phyloP scores from a whole-genome alignment of 2,329 filamentous ascomycete genomes.

The Epichloe brachyelytri region DNA sequence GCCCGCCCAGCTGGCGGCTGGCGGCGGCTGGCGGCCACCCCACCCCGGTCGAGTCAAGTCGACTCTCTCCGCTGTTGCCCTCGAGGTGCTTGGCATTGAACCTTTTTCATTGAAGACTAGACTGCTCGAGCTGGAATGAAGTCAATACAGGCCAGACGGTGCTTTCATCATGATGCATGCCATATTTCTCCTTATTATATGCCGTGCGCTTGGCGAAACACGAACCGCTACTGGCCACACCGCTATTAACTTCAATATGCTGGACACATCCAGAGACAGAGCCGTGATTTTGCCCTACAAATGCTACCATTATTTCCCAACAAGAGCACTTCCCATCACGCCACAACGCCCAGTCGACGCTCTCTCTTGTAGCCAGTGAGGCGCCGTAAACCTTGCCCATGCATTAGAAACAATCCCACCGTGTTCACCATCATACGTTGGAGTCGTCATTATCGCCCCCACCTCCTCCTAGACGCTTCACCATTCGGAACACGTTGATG shows the following conservation, averaged over 20 bases:
- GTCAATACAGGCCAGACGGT: too few species aligned
- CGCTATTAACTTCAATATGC: too few species aligned
- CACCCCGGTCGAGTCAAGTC: neutral
- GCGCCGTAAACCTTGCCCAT: neutral
- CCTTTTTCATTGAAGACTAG: too few species aligned
- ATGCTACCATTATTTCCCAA: neutral
- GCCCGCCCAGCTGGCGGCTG: neutral
- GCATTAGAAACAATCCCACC: neutral
- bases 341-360: neutral
- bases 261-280: too few species aligned
- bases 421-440: neutral
- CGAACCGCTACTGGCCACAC: too few species aligned
- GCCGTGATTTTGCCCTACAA: neutral
- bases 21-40: neutral
- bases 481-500: slow-evolving; percentile 65
- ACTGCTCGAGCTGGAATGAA: too few species aligned
- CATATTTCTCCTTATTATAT: too few species aligned
- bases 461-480: slow-evolving; percentile 45
- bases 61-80: too few species aligned
- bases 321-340: neutral
- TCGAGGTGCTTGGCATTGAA: too few species aligned
- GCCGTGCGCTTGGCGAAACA: too few species aligned
- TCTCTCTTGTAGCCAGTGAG: neutral
- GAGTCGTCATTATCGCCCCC: slow-evolving; percentile 21
- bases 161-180: too few species aligned